These are phyloP conservation scores for Pleurotus djamor DNA, from an alignment of 768 basidiomycete genomes.

Conservation along the genomic window DNA sequence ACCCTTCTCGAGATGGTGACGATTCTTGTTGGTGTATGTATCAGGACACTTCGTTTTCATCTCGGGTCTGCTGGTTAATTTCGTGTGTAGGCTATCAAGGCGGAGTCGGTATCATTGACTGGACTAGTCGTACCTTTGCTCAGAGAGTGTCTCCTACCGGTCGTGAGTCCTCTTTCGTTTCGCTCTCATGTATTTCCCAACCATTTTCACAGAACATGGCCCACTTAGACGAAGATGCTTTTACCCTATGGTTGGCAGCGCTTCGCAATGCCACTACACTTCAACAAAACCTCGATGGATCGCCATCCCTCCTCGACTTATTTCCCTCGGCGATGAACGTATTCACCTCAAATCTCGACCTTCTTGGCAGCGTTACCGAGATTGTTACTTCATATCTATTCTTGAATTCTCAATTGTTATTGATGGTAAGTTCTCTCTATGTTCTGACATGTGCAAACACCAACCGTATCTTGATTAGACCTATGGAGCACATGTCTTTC, in stretches of 20 bases:
- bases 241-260: slow-evolving; percentile 72
- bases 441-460: neutral
- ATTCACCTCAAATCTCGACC: slow-evolving; percentile 67
- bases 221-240: slow-evolving; percentile 76
- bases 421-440: slow-evolving; percentile 49
- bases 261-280: slow-evolving; percentile 63
- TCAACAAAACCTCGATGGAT: slow-evolving; percentile 36
- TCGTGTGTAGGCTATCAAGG: slow-evolving; percentile 59
- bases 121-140: slow-evolving; percentile 63
- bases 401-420: slow-evolving; percentile 58
- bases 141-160: slow-evolving; percentile 58
- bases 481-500: slow-evolving; percentile 54
- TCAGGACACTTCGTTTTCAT: neutral
- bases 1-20: slow-evolving; percentile 69
- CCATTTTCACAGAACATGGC: slow-evolving; percentile 46
- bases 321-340: slow-evolving; percentile 63
- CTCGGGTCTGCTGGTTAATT: neutral
- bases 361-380: slow-evolving; percentile 63
- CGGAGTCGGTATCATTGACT: slow-evolving; percentile 53
- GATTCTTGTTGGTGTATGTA: slow-evolving; percentile 62
- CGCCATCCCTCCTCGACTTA: slow-evolving; percentile 56
- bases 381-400: slow-evolving; percentile 80
- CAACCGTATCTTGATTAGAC: slow-evolving; percentile 30
- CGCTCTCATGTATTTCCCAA: neutral
- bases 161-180: slow-evolving; percentile 30